Evolutionary conservation across 2,329 filamentous ascomycete genomes (phyloP).

Genomic region (Cladosporium cucumerinum): DNA sequence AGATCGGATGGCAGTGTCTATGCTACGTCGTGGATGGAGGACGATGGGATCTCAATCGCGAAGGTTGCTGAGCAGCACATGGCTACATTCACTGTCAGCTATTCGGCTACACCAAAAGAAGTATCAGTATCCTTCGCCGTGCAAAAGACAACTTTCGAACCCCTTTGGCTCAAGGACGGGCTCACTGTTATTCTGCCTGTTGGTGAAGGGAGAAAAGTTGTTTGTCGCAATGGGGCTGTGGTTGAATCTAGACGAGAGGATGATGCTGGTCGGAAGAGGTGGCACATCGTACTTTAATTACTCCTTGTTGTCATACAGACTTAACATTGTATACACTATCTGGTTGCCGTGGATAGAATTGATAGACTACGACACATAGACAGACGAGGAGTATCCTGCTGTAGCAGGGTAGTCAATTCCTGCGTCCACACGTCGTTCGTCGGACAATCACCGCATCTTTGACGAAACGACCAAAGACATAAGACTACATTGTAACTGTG

Average conservation of each 20-base stretch:
- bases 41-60: constrained; percentile 53
- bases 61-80: constrained; percentile 32
- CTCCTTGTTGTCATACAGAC: neutral
- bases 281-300: neutral
- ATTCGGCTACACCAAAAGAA: constrained; percentile 44
- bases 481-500: neutral
- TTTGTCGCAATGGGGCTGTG: constrained; percentile 17
- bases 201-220: constrained; percentile 47
- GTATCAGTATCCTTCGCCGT: constrained; percentile 44
- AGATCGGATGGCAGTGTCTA: constrained; percentile 34
- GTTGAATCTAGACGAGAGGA: constrained; percentile 24
- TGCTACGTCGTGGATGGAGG: constrained; percentile 52
- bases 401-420: neutral
- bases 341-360: neutral
- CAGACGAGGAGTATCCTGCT: no score
- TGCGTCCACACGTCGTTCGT: neutral
- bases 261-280: constrained; percentile 25
- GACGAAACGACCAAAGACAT: neutral
- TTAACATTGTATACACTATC: neutral
- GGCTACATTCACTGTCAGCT: constrained; percentile 44
- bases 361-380: neutral
- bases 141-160: constrained; percentile 43
- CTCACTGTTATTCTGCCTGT: constrained; percentile 51
- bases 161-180: constrained; percentile 46
- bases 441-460: neutral